Conservation (phyloP, 208 protist species). For the Blastocrithidia nonstop region DNA sequence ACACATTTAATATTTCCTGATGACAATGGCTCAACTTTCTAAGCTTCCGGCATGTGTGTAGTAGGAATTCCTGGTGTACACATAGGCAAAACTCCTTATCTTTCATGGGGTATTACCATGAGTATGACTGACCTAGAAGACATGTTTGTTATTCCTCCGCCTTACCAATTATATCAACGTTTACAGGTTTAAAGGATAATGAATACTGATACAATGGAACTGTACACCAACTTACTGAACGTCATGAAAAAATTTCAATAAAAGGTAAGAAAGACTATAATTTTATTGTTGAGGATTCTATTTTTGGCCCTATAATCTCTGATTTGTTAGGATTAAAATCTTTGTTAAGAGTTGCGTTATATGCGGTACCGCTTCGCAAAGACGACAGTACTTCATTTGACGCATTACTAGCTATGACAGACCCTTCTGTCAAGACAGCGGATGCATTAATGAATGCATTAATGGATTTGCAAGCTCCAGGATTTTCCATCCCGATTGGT, state of each 20-base stretch:
- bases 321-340: slow-evolving; percentile 18
- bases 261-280: slow-evolving; percentile 28
- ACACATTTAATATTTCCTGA: slow-evolving; percentile 26
- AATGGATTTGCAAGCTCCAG: slow-evolving; percentile 17
- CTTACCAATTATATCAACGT: too few species aligned
- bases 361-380: slow-evolving; percentile 17
- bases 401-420: slow-evolving; percentile 14
- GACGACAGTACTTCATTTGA: slow-evolving; percentile 21
- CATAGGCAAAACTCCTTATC: slow-evolving; percentile 33
- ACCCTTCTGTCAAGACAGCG: slow-evolving; percentile 17
- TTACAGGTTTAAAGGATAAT: slow-evolving; percentile 8
- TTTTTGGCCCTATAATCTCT: slow-evolving; percentile 32
- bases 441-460: slow-evolving; percentile 27
- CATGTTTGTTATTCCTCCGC: slow-evolving; percentile 35
- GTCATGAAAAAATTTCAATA: slow-evolving; percentile 28
- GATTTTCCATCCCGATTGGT: slow-evolving; percentile 39
- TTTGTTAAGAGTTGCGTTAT: slow-evolving; percentile 16
- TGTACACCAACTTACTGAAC: slow-evolving; percentile 10
- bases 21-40: slow-evolving; percentile 12
- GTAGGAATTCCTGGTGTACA: slow-evolving; percentile 30
- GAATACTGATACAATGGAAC: slow-evolving; percentile 29
- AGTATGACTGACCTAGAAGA: slow-evolving; percentile 48
- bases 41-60: slow-evolving; percentile 22
- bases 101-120: slow-evolving; percentile 56
- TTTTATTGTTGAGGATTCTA: slow-evolving; percentile 23